Evolutionary conservation across 371 early-diverging fungal genomes (phyloP), one percentile per base, ranked within the genome.

Genomic region (Gilbertella persicaria): DNA sequence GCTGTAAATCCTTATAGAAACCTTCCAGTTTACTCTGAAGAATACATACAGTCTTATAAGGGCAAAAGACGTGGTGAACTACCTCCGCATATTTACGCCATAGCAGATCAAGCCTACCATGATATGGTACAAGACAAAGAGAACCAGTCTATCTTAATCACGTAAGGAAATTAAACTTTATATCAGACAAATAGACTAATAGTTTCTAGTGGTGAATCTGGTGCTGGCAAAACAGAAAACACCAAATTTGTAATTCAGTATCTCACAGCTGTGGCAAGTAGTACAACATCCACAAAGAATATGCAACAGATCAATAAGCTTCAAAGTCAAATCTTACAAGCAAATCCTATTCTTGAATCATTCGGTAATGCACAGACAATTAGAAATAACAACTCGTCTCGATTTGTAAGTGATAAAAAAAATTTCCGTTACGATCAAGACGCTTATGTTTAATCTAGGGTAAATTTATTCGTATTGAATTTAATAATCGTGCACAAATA

Each of bases 281-380:
- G 85, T n/a, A n/a, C 36, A 51, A 58, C 8, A 61, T 57, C 61
- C 48, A 69, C 50, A 19, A 56, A 33, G 33, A 42, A 36, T 10
- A 23, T 14, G 35, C 10, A 10, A 28, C 12, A 17, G 17, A 21
- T 23, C 43, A 78, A 84, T 37, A 75, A 70, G 40, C 79, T 99
- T 20, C 97, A 99, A 67, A 83, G 88, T 41, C 95, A 98, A 70
- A 97, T 99, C 44, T 69, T 99, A 36, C 90, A 91, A 64, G 95
- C 99, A 7, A 99, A 99, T 69, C 99, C 99, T 2, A 94, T 99
- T 54, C 79, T 99, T 17, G 99, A 99, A 75, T 85, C 99, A 0
- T 99, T 99, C 81, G 99, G 99, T 50, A 99, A 99, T 74, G 99
- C 99, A 5, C 96, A 99, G 69, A 99, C 99, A 2, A 91, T 96